Evolutionary conservation across 2,329 filamentous ascomycete genomes (phyloP).

Genomic region (Aspergillus intermedius): DNA sequence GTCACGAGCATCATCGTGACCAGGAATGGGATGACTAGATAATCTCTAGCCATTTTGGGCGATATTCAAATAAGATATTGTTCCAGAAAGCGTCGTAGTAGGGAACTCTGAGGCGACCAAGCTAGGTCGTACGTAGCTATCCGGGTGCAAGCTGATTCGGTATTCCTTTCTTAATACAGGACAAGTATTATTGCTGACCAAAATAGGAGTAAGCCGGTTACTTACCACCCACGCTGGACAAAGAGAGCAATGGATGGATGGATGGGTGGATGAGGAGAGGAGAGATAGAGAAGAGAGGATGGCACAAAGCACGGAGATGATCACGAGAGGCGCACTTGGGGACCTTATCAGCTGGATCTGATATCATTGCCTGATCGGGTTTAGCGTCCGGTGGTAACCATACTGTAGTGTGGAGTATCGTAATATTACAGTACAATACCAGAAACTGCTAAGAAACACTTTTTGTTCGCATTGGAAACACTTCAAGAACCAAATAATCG

Average conservation of each 20-base stretch:
- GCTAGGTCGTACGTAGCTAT: background rate
- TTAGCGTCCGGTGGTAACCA: too few species aligned
- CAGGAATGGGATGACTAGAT: slow-evolving; percentile 70
- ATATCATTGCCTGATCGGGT: too few species aligned
- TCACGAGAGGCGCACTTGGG: background rate
- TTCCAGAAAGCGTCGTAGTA: background rate
- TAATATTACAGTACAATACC: too few species aligned
- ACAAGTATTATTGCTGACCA: background rate
- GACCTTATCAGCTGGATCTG: slow-evolving; percentile 6
- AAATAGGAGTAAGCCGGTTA: background rate
- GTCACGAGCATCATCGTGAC: slow-evolving; percentile 96
- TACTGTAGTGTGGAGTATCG: too few species aligned
- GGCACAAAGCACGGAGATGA: too few species aligned
- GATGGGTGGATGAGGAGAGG: background rate
- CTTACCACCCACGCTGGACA: slow-evolving; percentile 9
- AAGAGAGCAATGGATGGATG: background rate
- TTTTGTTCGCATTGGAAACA: background rate
- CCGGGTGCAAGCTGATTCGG: background rate
- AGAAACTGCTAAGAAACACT: too few species aligned
- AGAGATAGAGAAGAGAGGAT: background rate
- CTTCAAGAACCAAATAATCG: background rate
- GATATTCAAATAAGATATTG: background rate
- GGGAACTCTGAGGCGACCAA: background rate
- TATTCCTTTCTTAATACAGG: background rate
- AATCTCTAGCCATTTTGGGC: slow-evolving; percentile 56